Evolutionary conservation across 345 rosid species (phyloP).

Genomic region (Orychophragmus violaceus): DNA sequence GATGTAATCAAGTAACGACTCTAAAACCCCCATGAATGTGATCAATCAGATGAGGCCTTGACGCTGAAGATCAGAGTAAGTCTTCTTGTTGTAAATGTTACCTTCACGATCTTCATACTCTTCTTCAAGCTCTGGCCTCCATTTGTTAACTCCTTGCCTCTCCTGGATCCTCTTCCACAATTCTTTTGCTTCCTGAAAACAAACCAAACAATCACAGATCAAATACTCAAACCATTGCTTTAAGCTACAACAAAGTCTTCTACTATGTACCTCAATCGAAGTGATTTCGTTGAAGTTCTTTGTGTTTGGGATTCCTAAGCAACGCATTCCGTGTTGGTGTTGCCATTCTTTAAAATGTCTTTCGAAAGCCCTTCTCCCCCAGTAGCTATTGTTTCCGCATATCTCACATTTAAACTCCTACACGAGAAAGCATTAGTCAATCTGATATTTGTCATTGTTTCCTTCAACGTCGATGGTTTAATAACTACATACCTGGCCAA

Average conservation of each 20-base stretch:
- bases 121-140: slow-evolving; percentile 99
- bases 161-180: slow-evolving; percentile 89
- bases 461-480: not conserved
- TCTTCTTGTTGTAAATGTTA: slow-evolving; percentile 96
- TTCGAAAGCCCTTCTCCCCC: slow-evolving; percentile 99
- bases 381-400: slow-evolving; percentile 89
- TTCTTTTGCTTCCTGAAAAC: slow-evolving; percentile 82
- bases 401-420: slow-evolving; percentile 97
- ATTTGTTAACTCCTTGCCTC: slow-evolving; percentile 80
- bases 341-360: slow-evolving; percentile 97
- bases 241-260: not conserved
- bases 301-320: slow-evolving; percentile 96
- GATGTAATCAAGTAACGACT: not conserved
- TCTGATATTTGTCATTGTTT: not conserved
- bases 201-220: slow-evolving; percentile 1
- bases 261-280: slow-evolving; percentile 54
- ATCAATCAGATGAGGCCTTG: slow-evolving; percentile 75
- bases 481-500: slow-evolving; percentile 68
- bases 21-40: not conserved
- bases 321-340: slow-evolving; percentile 99
- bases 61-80: slow-evolving; percentile 91
- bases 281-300: slow-evolving; percentile 98
- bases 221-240: not conserved
- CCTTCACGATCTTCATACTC: slow-evolving; percentile 99
- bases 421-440: not conserved